Percentiles rank a stretch among this genome's conserved stretches.
Evolutionary conservation across 768 basidiomycete genomes (phyloP).

Genomic region (Mycena filopes): DNA sequence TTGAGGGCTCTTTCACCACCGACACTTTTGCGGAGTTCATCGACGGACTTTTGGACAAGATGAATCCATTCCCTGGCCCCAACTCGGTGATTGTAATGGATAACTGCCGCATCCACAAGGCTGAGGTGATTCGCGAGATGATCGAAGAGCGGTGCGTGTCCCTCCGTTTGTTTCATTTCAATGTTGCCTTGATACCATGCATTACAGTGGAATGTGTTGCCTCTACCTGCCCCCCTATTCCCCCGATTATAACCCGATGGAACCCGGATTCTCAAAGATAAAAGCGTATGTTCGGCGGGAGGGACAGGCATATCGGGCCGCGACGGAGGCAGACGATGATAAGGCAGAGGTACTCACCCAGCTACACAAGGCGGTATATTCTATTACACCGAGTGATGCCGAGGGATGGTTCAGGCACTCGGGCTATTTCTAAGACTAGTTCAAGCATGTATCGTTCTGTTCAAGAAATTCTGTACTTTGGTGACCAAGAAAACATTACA

Average conservation of each 20-base stretch:
- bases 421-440: slow-evolving; percentile 21
- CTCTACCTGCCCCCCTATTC: slow-evolving; percentile 51
- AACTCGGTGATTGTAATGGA: slow-evolving; percentile 54
- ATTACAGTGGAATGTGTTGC: slow-evolving; percentile 33
- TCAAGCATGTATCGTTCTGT: no score
- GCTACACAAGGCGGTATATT: slow-evolving; percentile 16
- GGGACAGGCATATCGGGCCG: slow-evolving; percentile 5
- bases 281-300: slow-evolving; percentile 30
- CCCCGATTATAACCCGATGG: slow-evolving; percentile 52
- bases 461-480: no score
- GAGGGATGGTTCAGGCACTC: slow-evolving; percentile 22
- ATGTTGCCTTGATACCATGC: no score
- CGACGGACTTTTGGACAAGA: slow-evolving; percentile 42
- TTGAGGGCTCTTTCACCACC: slow-evolving; percentile 43
- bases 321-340: neutral
- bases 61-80: slow-evolving; percentile 48
- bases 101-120: slow-evolving; percentile 49
- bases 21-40: slow-evolving; percentile 45
- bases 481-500: no score
- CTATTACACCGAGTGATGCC: slow-evolving; percentile 16
- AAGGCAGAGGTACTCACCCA: neutral
- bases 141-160: slow-evolving; percentile 42
- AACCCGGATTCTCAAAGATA: slow-evolving; percentile 39
- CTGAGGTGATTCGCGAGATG: slow-evolving; percentile 37
- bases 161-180: neutral